Base-by-base conservation (phyloP, 768 basidiomycete genomes). In the Lyophyllum decastes region DNA sequence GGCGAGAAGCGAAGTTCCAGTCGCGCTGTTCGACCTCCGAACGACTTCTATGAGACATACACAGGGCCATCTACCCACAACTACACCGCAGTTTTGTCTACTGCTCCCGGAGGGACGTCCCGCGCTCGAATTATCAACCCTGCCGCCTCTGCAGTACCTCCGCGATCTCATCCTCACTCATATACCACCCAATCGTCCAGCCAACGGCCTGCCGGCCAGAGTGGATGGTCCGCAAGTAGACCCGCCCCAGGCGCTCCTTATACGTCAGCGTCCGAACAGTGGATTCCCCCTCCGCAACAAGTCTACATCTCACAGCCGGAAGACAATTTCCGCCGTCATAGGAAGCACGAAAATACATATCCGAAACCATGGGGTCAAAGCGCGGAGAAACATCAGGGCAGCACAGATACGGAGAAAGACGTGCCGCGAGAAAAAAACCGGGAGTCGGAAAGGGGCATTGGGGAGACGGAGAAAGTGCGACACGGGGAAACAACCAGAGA, bases 1-100 rank as follows among this genome's bases (percentile, higher is more conserved):
- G 61, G 52, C 49, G 71, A 74, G 53, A 70, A 68, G 54, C 68
- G 65, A 45, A 67, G 61, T 54, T 69, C 72, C 19, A 72, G 64
- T 58, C 72, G 71, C 44, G 58, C 68, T 50, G 66, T 61, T 57
- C 61, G 54, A 44, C 50, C 56, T 25, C 48, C 58, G 50, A 60
- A 61, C 2, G 34, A 34, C 33, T 47, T 54, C 24, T 53, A 58
- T 22, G 25, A 52, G 25, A 27, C 49, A 24, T 44, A 49, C 43
- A 7, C 47, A 50, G 27, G 45, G 43, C 27, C 49, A 35, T 49
- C 64, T 27, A 33, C 41, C n/a, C 60, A 56, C 38, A 40, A 53
- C 49, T 55, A 58, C 40, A 54, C 63, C 19, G 60, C 63, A 0
- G 38, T 58, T 45, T 51, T 62, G 24, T 57, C 61, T 26, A 35